Base-by-base conservation (phyloP, 306 rosid genomes). In the Cercis canadensis region DNA sequence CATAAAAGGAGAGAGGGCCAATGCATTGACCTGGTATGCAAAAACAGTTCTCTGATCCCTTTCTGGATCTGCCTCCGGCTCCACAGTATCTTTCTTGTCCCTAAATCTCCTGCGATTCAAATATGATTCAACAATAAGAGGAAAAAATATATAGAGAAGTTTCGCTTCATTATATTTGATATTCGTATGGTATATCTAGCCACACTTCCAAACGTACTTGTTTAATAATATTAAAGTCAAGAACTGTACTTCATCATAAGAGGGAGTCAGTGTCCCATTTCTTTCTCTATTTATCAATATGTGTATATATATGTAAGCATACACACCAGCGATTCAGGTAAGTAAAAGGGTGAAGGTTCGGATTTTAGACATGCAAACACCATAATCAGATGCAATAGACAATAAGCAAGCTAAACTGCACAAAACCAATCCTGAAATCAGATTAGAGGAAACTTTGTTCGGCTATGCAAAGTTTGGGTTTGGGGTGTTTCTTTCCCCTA, bases 31-130 rank as follows among this genome's bases (percentile, higher is more conserved):
- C 99, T 94, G 99, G 75, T 91, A 94, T 16, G 99, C 99, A 80
- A 94, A 94, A 62, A 94, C 99, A 77, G 99, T 94, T 75, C 99
- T 85, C 84, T 94, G 99, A 69, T 94, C 99, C 82, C 99, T 91
- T 83, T 94, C 99, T 55, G 97, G 97, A 67, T 94, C 99, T 62
- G 99, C 99, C 85, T 94, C 99, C 4, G 96, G 99, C 86, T 94
- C 99, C 68, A 32, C 83, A 3, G 66, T 80, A 16, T 94, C 99
- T 79, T 89, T 91, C 83, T 94, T 94, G 44, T 91, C 99, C 81
- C 92, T 89, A 72, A 81, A 82, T 73, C 96, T 94, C 92, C 99
- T 94, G 87, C 52, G 70, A 78, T 9, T 60, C 70, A 70, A 32
- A 69, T 14, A 73, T 46, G 69, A 78, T 33, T 53, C 32, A 31